phyloP scores from a whole-genome alignment of 306 rosid species.

The Prunus armeniaca region DNA sequence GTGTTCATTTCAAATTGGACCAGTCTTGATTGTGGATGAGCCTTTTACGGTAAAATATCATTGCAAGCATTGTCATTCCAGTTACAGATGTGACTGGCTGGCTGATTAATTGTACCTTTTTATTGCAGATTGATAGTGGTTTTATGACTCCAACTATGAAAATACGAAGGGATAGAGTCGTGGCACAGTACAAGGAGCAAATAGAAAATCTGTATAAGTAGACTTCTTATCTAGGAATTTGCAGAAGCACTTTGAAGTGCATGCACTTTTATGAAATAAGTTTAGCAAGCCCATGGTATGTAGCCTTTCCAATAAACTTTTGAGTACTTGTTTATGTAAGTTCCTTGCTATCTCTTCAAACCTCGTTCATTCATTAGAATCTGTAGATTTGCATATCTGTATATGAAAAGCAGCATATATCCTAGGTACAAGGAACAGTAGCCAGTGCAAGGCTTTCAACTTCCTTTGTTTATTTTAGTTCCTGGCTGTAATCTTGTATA shows the following conservation, averaged over 20 bases:
- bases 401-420: not conserved
- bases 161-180: constrained; percentile 73
- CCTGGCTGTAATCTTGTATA: not conserved
- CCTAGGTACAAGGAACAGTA: not conserved
- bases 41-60: constrained; percentile 72
- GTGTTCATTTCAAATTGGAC: constrained; percentile 81
- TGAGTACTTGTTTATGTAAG: not conserved
- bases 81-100: constrained; percentile 7
- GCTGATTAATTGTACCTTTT: constrained; percentile 20
- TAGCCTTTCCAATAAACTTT: not conserved
- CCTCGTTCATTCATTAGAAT: not conserved
- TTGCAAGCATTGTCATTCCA: not conserved
- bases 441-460: not conserved
- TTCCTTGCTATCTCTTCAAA: not conserved
- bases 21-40: constrained; percentile 68
- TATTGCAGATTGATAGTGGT: constrained; percentile 75
- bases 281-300: not conserved
- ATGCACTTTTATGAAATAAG: not conserved
- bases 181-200: constrained; percentile 53
- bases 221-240: not conserved
- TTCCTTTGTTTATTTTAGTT: not conserved
- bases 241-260: not conserved
- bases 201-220: constrained; percentile 69
- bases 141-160: constrained; percentile 94
- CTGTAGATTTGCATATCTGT: not conserved